Evolutionary conservation across 208 protist genomes (phyloP).

Genomic region (Crithidia fasciculata): DNA sequence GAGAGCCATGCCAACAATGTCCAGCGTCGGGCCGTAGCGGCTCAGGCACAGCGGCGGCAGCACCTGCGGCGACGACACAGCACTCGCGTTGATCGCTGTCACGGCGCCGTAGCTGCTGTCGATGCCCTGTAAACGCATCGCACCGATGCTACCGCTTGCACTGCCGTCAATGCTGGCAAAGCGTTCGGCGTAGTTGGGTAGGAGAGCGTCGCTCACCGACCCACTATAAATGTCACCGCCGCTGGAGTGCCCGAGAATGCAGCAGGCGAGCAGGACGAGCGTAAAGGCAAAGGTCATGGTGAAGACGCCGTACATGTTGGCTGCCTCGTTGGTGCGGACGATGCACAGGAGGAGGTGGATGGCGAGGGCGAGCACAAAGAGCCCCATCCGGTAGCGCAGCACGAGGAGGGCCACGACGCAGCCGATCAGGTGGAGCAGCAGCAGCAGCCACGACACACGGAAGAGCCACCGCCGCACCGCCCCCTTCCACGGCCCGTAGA

Average conservation of each 20-base stretch:
- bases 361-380: slow-evolving; percentile 61
- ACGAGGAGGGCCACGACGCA: slow-evolving; percentile 52
- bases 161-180: background rate
- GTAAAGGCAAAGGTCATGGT: slow-evolving; percentile 34
- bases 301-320: slow-evolving; percentile 58
- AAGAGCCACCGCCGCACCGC: slow-evolving; percentile 46
- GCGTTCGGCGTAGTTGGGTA: slow-evolving; percentile 37
- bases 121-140: background rate
- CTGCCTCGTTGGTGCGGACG: slow-evolving; percentile 50
- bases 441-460: slow-evolving; percentile 46
- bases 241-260: slow-evolving; percentile 46
- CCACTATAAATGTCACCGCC: slow-evolving; percentile 27
- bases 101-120: background rate
- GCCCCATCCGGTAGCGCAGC: slow-evolving; percentile 53
- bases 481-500: slow-evolving; percentile 51
- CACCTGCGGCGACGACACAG: background rate
- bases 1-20: slow-evolving; percentile 63
- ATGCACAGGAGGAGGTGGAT: slow-evolving; percentile 56
- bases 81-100: background rate
- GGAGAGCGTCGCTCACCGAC: slow-evolving; percentile 35
- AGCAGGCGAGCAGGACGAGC: slow-evolving; percentile 54
- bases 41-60: slow-evolving; percentile 49
- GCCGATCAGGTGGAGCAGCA: slow-evolving; percentile 53
- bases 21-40: slow-evolving; percentile 39
- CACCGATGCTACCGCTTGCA: background rate